These are phyloP conservation scores for Arctium minus DNA, from an alignment of 129 eudicot genomes.

Conservation along the genomic window DNA sequence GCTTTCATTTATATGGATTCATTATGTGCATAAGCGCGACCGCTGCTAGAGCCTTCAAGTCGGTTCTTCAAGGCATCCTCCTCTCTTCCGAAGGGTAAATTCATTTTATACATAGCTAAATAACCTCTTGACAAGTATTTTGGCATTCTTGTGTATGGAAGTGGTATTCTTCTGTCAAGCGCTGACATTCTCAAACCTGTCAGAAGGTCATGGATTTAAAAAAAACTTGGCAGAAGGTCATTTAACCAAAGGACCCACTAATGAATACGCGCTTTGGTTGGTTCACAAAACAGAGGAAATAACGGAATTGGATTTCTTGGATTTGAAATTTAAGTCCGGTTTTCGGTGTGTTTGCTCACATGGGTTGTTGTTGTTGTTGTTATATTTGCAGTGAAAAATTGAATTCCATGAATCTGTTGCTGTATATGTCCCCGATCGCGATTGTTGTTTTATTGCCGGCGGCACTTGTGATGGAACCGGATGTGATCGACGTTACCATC, in stretches of 20 bases:
- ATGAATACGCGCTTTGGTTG: no score
- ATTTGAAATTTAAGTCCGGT: neutral
- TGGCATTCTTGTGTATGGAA: neutral
- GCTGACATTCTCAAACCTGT: neutral
- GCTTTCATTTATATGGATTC: slow-evolving; percentile 88
- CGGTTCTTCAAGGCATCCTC: slow-evolving; percentile 95
- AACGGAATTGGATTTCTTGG: neutral
- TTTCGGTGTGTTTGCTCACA: neutral
- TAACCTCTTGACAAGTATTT: neutral
- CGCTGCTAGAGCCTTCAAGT: slow-evolving; percentile 96
- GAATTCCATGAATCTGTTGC: slow-evolving; percentile 97
- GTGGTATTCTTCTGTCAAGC: neutral
- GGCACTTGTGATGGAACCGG: slow-evolving; percentile 84
- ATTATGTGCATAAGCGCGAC: slow-evolving; percentile 97
- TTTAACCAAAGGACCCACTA: neutral
- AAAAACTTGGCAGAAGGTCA: neutral
- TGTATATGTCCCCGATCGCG: slow-evolving; percentile 94
- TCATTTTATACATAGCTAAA: neutral
- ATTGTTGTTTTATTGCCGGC: slow-evolving; percentile 78
- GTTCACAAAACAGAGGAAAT: no score
- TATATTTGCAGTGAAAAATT: slow-evolving; percentile 74
- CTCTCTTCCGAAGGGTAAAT: slow-evolving; percentile 89
- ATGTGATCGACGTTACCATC: slow-evolving; percentile 61
- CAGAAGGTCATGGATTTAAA: neutral
- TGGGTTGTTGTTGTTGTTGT: neutral